These are phyloP conservation scores for Geotrichum macrosporum DNA, from an alignment of 1,139 yeast species.

Conservation along the genomic window DNA sequence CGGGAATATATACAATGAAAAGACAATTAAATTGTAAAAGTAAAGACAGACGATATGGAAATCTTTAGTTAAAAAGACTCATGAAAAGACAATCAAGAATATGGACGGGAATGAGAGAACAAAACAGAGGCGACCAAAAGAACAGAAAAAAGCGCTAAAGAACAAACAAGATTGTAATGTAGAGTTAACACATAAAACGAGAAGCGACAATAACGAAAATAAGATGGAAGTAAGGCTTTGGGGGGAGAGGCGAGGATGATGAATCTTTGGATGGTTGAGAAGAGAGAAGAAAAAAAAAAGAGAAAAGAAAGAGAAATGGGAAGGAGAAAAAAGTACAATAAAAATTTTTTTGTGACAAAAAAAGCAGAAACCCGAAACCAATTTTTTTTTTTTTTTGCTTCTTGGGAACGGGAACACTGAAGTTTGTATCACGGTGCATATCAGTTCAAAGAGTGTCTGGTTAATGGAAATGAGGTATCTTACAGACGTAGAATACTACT, in stretches of 20 bases:
- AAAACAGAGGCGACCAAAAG: neutral
- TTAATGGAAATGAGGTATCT: neutral
- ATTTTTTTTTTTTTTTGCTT: too few species aligned
- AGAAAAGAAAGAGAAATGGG: neutral
- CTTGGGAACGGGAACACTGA: too few species aligned
- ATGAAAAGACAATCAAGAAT: neutral
- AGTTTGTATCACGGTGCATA: neutral
- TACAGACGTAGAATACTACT: too few species aligned
- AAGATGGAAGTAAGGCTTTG: neutral
- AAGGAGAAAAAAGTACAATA: neutral
- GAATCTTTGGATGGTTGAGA: constrained; percentile 2
- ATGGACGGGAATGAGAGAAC: neutral
- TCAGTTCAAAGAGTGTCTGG: too few species aligned
- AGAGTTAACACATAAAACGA: constrained; percentile 4
- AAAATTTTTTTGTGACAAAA: constrained; percentile 5
- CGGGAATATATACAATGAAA: constrained; percentile 5
- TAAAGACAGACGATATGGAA: neutral
- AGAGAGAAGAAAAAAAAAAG: neutral
- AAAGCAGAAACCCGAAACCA: too few species aligned
- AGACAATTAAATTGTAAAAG: neutral
- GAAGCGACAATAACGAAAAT: constrained; percentile 2
- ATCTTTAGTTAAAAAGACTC: constrained; percentile 8
- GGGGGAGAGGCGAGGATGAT: neutral
- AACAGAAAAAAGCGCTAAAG: neutral
- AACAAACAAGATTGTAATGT: constrained; percentile 2